These are phyloP conservation scores for Aegilops speltoides DNA, from an alignment of 176 grass and related monocot genomes.

Conservation along the genomic window DNA sequence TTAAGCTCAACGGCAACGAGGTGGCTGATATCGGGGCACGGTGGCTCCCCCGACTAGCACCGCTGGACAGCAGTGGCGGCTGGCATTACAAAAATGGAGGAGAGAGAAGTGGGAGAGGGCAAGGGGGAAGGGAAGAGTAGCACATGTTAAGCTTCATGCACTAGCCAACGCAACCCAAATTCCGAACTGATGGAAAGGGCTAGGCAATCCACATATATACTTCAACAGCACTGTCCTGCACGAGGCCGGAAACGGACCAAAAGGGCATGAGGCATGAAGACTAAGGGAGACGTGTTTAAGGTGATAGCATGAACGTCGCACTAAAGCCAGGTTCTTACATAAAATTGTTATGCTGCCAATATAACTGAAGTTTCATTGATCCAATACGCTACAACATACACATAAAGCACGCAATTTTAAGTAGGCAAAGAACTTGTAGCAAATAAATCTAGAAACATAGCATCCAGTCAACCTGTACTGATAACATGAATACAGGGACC, in stretches of 20 bases:
- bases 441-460: neutral
- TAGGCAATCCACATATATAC: too few relatives aligned
- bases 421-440: neutral
- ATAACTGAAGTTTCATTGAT: neutral
- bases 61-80: neutral
- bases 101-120: neutral
- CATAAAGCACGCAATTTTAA: neutral
- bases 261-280: neutral
- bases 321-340: too few relatives aligned
- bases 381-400: neutral
- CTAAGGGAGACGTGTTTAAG: too few relatives aligned
- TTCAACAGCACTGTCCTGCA: neutral
- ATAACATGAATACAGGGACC: neutral
- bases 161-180: too few relatives aligned
- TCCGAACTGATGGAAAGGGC: too few relatives aligned
- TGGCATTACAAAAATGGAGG: neutral
- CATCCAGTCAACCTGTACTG: too few relatives aligned
- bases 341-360: neutral
- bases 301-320: too few relatives aligned
- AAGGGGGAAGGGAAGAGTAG: neutral
- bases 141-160: too few relatives aligned
- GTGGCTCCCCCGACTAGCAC: neutral
- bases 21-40: neutral
- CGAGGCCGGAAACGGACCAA: neutral
- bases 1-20: neutral